A percentile compares a stretch with the other conserved stretches of the same genome.
phyloP scores from a whole-genome alignment of 2,329 filamentous ascomycete genomes.

The Neobulgaria alba region DNA sequence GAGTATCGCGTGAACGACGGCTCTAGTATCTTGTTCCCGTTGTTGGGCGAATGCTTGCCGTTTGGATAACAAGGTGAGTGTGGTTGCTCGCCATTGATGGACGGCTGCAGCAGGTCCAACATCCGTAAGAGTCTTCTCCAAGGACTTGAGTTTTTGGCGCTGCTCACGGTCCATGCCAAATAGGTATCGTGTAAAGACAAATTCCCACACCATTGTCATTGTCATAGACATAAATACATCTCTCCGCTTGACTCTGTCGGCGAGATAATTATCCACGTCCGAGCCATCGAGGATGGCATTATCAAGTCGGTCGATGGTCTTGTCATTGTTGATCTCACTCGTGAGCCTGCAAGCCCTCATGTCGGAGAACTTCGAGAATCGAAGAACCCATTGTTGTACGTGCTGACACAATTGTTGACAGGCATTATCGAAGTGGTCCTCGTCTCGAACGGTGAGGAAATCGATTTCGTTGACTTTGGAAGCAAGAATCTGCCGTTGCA shows the following conservation, averaged over 20 bases:
- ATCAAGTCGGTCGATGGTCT: conserved; percentile 87
- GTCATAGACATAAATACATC: conserved; percentile 98
- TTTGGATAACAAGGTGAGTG: conserved; percentile 77
- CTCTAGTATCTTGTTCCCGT: conserved; percentile 83
- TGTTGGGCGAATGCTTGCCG: conserved; percentile 73
- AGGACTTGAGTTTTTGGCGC: conserved; percentile 89
- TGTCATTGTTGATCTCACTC: conserved; percentile 79
- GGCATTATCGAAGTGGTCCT: conserved; percentile 90
- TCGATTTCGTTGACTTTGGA: conserved; percentile 54
- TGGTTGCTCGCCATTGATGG: conserved; percentile 93
- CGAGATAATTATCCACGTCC: conserved; percentile 81
- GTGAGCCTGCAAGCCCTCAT: conserved; percentile 79
- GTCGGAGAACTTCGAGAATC: conserved; percentile 97
- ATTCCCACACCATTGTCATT: conserved; percentile 99
- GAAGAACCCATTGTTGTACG: conserved; percentile 93
- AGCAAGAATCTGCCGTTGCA: conserved; percentile 50
- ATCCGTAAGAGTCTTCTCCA: conserved; percentile 86
- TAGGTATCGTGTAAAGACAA: conserved; percentile 93
- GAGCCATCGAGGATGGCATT: conserved; percentile 91
- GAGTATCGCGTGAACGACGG: conserved; percentile 87
- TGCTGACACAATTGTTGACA: conserved; percentile 94
- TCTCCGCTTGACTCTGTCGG: conserved; percentile 77
- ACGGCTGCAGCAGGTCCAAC: conserved; percentile 84
- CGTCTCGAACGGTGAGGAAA: conserved; percentile 73
- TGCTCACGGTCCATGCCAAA: conserved; percentile 99